These are phyloP conservation scores for Carex cristatella DNA, from an alignment of 176 grass and related monocot species.

Conservation along the genomic window DNA sequence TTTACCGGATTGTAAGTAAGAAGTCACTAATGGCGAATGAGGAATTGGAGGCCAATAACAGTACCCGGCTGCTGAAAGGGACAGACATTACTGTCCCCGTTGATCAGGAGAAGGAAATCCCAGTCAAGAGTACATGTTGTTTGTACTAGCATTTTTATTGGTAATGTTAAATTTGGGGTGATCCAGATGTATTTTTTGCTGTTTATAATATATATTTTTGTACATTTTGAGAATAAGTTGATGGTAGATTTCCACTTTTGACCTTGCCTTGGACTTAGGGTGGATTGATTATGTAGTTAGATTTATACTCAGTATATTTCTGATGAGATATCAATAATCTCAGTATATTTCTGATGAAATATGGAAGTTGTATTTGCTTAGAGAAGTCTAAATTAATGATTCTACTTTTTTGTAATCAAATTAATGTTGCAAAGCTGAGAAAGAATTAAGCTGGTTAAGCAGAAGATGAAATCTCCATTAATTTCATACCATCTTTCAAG, in stretches of 20 bases:
- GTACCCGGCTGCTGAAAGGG: conserved; percentile 30
- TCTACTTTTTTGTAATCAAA: neutral
- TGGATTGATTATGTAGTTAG: neutral
- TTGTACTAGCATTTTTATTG: conserved; percentile 6
- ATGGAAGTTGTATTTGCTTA: neutral
- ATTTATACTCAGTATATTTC: neutral
- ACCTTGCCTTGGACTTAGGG: no score
- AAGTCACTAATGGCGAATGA: conserved; percentile 46
- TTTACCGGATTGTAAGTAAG: conserved; percentile 53
- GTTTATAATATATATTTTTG: neutral
- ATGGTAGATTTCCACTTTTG: neutral
- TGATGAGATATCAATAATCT: no score
- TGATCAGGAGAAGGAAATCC: neutral
- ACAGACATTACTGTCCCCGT: conserved; percentile 36
- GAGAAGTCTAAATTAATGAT: neutral
- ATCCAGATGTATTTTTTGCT: neutral
- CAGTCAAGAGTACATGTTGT: conserved; percentile 4
- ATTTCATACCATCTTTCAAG: neutral
- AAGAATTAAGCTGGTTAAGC: neutral
- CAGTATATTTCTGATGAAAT: neutral
- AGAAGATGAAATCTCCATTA: neutral
- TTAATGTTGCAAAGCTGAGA: neutral
- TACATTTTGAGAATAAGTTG: neutral
- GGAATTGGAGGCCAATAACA: conserved; percentile 35
- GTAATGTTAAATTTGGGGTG: neutral